phyloP scores from a whole-genome alignment of 2,329 filamentous ascomycete species.

The Cryphonectria carpinicola region DNA sequence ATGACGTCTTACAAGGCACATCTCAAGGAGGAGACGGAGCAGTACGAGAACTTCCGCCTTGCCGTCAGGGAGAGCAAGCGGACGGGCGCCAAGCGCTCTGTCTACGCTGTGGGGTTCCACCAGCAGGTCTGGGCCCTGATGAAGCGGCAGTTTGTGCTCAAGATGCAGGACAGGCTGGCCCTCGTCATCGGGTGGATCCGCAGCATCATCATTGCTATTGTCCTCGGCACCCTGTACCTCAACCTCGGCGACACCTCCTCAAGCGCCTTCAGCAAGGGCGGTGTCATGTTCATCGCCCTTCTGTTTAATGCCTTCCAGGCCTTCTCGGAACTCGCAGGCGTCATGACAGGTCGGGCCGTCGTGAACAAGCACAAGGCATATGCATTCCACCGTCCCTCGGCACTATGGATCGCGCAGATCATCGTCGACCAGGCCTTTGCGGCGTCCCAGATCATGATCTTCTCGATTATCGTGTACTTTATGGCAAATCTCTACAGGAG shows the following conservation, averaged over 20 bases:
- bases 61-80: conserved; percentile 82
- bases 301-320: conserved; percentile 89
- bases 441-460: conserved; percentile 70
- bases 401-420: conserved; percentile 83
- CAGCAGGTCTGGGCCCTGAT: conserved; percentile 82
- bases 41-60: conserved; percentile 74
- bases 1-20: conserved; percentile 71
- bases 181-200: conserved; percentile 72
- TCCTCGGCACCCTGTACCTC: conserved; percentile 80
- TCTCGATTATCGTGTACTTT: conserved; percentile 78
- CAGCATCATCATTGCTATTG: conserved; percentile 73
- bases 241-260: conserved; percentile 67
- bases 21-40: conserved; percentile 66
- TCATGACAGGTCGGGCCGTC: conserved; percentile 76
- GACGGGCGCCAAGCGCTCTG: conserved; percentile 72
- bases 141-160: conserved; percentile 82
- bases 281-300: conserved; percentile 78
- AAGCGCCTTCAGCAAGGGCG: conserved; percentile 80
- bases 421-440: conserved; percentile 77
- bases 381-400: conserved; percentile 80
- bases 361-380: conserved; percentile 85
- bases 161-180: conserved; percentile 84
- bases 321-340: conserved; percentile 74
- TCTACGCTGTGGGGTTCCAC: conserved; percentile 83
- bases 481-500: conserved; percentile 72